Evolutionary conservation across 2,329 filamentous ascomycete genomes (phyloP).

Genomic region (Didymella glomerata): DNA sequence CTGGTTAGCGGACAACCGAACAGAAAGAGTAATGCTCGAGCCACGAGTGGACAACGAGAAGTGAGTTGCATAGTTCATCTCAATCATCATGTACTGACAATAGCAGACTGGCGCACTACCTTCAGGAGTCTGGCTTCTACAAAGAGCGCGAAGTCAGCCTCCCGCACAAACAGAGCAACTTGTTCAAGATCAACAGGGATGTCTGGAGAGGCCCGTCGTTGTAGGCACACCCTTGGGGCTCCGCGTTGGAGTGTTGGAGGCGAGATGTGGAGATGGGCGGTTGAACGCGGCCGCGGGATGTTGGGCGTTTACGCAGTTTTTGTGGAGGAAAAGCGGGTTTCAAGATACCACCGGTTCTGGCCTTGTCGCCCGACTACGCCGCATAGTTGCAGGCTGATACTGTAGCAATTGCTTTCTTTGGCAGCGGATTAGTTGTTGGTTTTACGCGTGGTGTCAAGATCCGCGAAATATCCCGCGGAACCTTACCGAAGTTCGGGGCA

Average conservation of each 20-base stretch:
- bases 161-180: slow-evolving; percentile 90
- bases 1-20: slow-evolving; percentile 78
- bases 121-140: slow-evolving; percentile 79
- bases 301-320: slow-evolving; percentile 26
- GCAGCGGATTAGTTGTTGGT: slow-evolving; percentile 13
- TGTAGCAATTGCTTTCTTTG: slow-evolving; percentile 3
- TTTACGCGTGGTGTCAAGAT: slow-evolving; percentile 5
- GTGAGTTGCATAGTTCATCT: slow-evolving; percentile 61
- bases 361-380: slow-evolving; percentile 17
- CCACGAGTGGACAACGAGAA: slow-evolving; percentile 89
- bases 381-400: slow-evolving; percentile 3
- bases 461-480: slow-evolving; percentile 12
- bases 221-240: slow-evolving; percentile 24
- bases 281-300: slow-evolving; percentile 20
- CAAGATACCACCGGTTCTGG: slow-evolving; percentile 28
- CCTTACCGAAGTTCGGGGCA: slow-evolving; percentile 19
- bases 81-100: slow-evolving; percentile 21
- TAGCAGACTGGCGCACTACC: slow-evolving; percentile 71
- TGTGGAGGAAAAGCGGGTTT: slow-evolving; percentile 34
- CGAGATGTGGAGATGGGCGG: slow-evolving; percentile 16
- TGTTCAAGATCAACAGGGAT: slow-evolving; percentile 81
- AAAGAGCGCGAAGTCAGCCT: slow-evolving; percentile 88
- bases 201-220: slow-evolving; percentile 64
- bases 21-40: slow-evolving; percentile 84
- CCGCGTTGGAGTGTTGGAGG: slow-evolving; percentile 16